Evolutionary conservation across 1,284 basidiomycete species (phyloP).

Genomic region (Heterobasidion irregulare): DNA sequence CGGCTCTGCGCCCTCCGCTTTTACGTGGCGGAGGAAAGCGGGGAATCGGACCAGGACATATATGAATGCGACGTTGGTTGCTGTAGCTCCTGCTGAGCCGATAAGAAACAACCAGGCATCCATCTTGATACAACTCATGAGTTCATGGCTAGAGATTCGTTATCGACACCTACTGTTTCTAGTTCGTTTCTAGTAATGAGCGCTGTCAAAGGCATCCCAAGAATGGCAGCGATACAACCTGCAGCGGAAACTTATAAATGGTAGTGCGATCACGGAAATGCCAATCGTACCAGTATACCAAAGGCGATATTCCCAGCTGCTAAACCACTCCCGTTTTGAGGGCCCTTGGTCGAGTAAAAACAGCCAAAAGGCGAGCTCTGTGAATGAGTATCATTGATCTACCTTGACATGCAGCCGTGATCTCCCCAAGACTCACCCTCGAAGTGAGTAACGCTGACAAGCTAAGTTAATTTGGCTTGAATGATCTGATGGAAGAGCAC

Average conservation of each 20-base stretch:
- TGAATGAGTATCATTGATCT: background rate
- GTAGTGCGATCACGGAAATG: background rate
- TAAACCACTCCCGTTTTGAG: slow-evolving; percentile 59
- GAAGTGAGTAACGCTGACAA: slow-evolving; percentile 63
- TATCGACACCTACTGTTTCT: slow-evolving; percentile 35
- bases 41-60: slow-evolving; percentile 64
- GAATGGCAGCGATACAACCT: slow-evolving; percentile 54
- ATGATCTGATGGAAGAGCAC: slow-evolving; percentile 15
- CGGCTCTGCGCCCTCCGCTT: slow-evolving; percentile 59
- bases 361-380: slow-evolving; percentile 72
- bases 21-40: slow-evolving; percentile 55
- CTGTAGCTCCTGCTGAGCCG: slow-evolving; percentile 53
- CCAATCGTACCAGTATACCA: slow-evolving; percentile 30
- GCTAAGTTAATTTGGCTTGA: background rate
- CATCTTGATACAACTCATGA: slow-evolving; percentile 28
- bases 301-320: slow-evolving; percentile 27
- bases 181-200: slow-evolving; percentile 47
- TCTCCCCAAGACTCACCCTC: slow-evolving; percentile 40
- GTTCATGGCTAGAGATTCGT: background rate
- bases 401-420: background rate
- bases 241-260: slow-evolving; percentile 9
- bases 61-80: slow-evolving; percentile 57
- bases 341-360: slow-evolving; percentile 69
- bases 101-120: slow-evolving; percentile 63
- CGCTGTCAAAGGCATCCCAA: slow-evolving; percentile 63